Evolutionary conservation across 225 moss, liverwort and hornwort genomes (phyloP).

Genomic region (Pseudisothecium myosuroides): DNA sequence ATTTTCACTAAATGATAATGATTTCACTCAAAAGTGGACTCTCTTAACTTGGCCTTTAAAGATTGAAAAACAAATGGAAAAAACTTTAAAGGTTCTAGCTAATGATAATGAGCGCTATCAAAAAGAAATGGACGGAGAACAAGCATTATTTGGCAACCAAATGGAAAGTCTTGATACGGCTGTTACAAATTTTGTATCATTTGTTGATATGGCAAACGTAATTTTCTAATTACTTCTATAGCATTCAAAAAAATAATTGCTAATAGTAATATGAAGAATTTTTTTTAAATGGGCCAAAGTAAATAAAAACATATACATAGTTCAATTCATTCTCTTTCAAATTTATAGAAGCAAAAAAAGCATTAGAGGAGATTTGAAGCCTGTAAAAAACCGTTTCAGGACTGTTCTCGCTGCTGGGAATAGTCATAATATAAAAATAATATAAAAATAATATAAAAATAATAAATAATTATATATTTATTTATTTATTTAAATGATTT

Average conservation of each 20-base stretch:
- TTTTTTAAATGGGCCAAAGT: background rate
- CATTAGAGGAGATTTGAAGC: too few species aligned
- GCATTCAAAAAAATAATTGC: background rate
- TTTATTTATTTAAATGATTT: too few species aligned
- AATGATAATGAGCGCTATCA: constrained; percentile 76
- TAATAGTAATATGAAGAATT: background rate
- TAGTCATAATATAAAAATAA: too few species aligned
- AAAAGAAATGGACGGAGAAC: constrained; percentile 90
- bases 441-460: too few species aligned
- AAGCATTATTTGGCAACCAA: constrained; percentile 69
- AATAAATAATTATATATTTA: too few species aligned
- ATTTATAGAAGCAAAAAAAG: background rate
- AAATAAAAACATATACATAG: too few species aligned
- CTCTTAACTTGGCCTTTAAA: constrained; percentile 66
- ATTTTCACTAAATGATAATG: constrained; percentile 45
- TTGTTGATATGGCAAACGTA: constrained; percentile 55
- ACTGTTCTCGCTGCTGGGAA: too few species aligned
- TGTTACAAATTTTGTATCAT: constrained; percentile 46
- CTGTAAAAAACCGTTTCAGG: too few species aligned
- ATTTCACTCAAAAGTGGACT: constrained; percentile 73
- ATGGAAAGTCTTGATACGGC: constrained; percentile 65
- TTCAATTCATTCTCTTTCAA: background rate
- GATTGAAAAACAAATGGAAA: constrained; percentile 76
- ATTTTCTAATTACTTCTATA: background rate
- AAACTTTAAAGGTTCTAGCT: constrained; percentile 47